Base-by-base conservation (phyloP, 164 flowering plant species). In the Nymphaea colorata region DNA sequence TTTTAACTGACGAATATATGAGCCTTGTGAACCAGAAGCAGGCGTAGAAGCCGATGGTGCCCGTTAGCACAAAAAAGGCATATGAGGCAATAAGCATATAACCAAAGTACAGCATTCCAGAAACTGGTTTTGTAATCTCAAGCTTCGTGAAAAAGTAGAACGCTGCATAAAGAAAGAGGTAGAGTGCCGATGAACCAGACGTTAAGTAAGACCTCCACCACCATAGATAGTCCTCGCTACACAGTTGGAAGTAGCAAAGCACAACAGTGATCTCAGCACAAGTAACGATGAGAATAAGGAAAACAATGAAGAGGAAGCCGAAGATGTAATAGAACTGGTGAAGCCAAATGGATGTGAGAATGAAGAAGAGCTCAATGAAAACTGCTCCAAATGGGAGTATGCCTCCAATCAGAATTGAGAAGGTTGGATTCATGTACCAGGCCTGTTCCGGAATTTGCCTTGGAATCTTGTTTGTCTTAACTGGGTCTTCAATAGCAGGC, bases 161-260 rank as follows among this genome's bases (percentile, higher is more conserved):
- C 3, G 69, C 42, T 4, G 73, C 68, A 57, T 71, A 71, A 5
- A 71, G 66, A 43, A 71, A 66, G 65, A 71, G 65, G 51, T 71
- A 71, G 3, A 71, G 68, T 2, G 73, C 73, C 0, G 69, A 66
- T 5, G 73, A 71, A 1, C 73, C 73, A 3, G 73, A 71, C 0
- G 73, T 66, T 41, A 71, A 18, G 47, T 60, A 71, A 0, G 73
- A 59, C 69, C 69, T 61, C 73, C 73, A 71, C 73, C 73, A 71
- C 69, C 73, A 71, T 18, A 60, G 17, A 65, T 66, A 71, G 66
- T 71, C 73, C 73, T 71, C 73, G 17, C 68, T 66, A 47, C 72
- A 70, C 57, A 70, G 12, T 44, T 69, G 72, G 72, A 69, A 69
- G 43, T 65, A 65, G 67, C 55, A 43, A 3, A 65, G 57, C 55